Evolutionary conservation across 2,329 filamentous ascomycete genomes (phyloP).

Genomic region (Apiospora arundinis): DNA sequence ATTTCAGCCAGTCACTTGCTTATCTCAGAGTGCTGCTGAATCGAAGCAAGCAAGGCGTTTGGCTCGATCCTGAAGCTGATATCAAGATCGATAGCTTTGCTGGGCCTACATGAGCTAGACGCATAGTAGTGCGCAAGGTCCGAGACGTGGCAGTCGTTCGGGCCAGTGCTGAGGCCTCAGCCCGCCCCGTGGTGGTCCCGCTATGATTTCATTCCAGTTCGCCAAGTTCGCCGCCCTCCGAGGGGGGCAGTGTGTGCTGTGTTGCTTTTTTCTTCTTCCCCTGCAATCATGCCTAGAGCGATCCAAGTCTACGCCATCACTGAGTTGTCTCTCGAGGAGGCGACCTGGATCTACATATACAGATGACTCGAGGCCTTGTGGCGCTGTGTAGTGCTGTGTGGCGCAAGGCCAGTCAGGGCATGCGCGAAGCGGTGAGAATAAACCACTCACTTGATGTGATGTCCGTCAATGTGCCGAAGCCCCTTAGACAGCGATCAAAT

Average conservation of each 20-base stretch:
- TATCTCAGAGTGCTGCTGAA: neutral
- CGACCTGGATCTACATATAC: neutral
- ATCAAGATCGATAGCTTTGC: neutral
- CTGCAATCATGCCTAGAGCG: neutral
- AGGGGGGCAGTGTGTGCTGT: neutral
- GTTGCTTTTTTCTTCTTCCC: neutral
- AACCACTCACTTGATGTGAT: neutral
- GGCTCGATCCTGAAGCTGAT: neutral
- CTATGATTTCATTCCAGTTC: neutral
- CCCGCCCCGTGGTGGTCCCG: neutral
- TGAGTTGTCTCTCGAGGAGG: neutral
- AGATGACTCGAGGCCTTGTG: neutral
- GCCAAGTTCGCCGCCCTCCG: neutral
- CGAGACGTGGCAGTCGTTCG: conserved; percentile 1
- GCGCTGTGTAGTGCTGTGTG: neutral
- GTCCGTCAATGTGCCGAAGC: no score
- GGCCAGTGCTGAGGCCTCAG: conserved; percentile 12
- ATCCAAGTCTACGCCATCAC: neutral
- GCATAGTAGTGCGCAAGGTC: neutral
- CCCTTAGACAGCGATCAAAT: no score
- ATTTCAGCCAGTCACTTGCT: no score
- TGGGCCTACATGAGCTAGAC: neutral
- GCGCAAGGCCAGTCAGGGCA: neutral
- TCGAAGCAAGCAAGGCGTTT: neutral
- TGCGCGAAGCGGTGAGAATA: neutral